These are phyloP conservation scores for Priceomyces carsonii DNA, from an alignment of 805 yeast species.

Conservation along the genomic window DNA sequence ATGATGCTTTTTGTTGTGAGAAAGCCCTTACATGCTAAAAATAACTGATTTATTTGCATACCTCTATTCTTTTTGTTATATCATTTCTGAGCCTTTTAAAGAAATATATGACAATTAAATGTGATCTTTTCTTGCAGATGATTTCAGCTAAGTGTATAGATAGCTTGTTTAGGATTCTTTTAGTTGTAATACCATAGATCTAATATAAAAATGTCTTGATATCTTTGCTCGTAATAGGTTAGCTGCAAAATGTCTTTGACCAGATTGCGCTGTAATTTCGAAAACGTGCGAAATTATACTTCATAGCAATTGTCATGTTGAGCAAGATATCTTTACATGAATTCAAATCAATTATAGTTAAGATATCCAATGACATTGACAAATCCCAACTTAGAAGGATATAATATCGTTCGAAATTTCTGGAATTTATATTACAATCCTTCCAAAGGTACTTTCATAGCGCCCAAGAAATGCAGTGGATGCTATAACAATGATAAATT, in stretches of 20 bases:
- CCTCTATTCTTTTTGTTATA: background rate
- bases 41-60: constrained; percentile 1
- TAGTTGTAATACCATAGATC: too few relatives aligned
- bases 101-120: background rate
- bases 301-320: too few relatives aligned
- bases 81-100: background rate
- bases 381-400: constrained; percentile 43
- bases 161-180: too few relatives aligned
- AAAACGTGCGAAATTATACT: too few relatives aligned
- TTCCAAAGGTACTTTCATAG: constrained; percentile 35
- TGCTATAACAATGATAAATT: constrained; percentile 52
- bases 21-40: constrained; percentile 57
- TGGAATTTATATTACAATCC: constrained; percentile 47
- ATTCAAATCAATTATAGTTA: too few relatives aligned
- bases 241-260: too few relatives aligned
- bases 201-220: too few relatives aligned
- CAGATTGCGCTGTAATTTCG: too few relatives aligned
- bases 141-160: too few relatives aligned
- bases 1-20: constrained; percentile 92
- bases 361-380: constrained; percentile 24
- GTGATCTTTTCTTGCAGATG: background rate
- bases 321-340: too few relatives aligned
- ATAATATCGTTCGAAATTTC: constrained; percentile 37
- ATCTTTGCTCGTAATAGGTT: too few relatives aligned
- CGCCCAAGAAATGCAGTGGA: constrained; percentile 43